A percentile compares a stretch with the other conserved stretches of the same genome.
These are phyloP conservation scores for Fusarium torreyae DNA, from an alignment of 2,329 filamentous ascomycete species.

Conservation along the genomic window DNA sequence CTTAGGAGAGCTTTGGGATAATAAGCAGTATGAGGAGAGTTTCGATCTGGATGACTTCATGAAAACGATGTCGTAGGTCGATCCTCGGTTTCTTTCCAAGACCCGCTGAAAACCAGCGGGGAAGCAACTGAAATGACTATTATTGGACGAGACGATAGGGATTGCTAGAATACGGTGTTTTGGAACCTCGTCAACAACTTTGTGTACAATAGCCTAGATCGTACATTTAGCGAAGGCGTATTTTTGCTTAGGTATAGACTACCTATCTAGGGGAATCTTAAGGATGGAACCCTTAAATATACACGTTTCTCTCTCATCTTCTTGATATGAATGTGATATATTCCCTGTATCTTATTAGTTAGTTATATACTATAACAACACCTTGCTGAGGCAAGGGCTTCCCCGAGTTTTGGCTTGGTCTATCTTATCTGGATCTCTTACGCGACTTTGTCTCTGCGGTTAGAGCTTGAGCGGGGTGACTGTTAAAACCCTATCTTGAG, in stretches of 20 bases:
- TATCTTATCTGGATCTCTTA: too few species aligned
- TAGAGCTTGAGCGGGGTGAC: too few species aligned
- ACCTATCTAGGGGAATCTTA: conserved; percentile 29
- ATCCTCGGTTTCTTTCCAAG: neutral
- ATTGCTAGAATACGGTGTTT: conserved; percentile 43
- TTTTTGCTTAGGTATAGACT: conserved; percentile 43
- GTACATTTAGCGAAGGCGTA: conserved; percentile 51
- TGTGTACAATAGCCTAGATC: conserved; percentile 49
- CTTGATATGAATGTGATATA: neutral
- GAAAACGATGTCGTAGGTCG: conserved; percentile 83
- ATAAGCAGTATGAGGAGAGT: conserved; percentile 97
- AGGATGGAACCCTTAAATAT: conserved; percentile 6
- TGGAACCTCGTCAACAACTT: conserved; percentile 38
- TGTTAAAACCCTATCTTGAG: neutral
- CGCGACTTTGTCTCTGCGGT: too few species aligned
- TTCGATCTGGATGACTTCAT: conserved; percentile 97
- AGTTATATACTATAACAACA: too few species aligned
- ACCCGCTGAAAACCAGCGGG: conserved; percentile 14
- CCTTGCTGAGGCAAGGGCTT: too few species aligned
- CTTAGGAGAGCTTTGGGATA: conserved; percentile 96
- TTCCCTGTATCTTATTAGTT: too few species aligned
- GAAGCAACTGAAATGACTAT: conserved; percentile 13
- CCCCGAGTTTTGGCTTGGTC: too few species aligned
- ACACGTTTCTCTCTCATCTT: neutral
- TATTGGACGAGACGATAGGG: conserved; percentile 27